Evolutionary conservation across 345 rosid species (phyloP).

Genomic region (Eucalyptus virginea): DNA sequence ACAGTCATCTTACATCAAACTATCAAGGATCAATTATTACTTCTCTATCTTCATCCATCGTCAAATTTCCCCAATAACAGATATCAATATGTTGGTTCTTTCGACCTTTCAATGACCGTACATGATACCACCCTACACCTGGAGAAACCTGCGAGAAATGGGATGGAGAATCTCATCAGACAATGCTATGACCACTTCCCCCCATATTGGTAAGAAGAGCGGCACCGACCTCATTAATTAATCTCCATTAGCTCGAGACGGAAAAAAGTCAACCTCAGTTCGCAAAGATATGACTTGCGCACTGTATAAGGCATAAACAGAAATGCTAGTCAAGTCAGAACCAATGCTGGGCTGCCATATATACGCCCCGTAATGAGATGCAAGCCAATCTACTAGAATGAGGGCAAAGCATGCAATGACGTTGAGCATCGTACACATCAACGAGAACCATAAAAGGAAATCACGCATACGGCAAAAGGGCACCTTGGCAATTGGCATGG

Average conservation of each 20-base stretch:
- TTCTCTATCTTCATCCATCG: no score
- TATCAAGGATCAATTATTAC: no score
- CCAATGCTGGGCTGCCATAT: not conserved
- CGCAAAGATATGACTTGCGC: not conserved
- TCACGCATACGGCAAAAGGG: not conserved
- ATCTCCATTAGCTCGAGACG: not conserved
- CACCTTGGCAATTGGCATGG: constrained; percentile 53
- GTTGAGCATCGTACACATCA: not conserved
- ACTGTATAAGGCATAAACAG: not conserved
- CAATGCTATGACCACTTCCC: not conserved
- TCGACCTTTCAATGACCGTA: no score
- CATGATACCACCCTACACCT: no score
- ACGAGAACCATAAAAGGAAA: not conserved
- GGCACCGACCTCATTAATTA: no score
- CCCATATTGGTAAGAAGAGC: not conserved
- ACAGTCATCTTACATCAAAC: no score
- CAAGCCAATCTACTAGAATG: not conserved
- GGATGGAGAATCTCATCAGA: not conserved
- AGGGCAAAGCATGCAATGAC: not conserved
- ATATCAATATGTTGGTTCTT: no score
- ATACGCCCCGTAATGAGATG: not conserved
- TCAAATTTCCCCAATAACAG: no score
- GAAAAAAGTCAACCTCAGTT: not conserved
- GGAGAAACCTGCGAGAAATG: no score
- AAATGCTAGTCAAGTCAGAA: not conserved